Conservation (phyloP, 2,329 filamentous ascomycete genomes). For the Fusarium luffae region DNA sequence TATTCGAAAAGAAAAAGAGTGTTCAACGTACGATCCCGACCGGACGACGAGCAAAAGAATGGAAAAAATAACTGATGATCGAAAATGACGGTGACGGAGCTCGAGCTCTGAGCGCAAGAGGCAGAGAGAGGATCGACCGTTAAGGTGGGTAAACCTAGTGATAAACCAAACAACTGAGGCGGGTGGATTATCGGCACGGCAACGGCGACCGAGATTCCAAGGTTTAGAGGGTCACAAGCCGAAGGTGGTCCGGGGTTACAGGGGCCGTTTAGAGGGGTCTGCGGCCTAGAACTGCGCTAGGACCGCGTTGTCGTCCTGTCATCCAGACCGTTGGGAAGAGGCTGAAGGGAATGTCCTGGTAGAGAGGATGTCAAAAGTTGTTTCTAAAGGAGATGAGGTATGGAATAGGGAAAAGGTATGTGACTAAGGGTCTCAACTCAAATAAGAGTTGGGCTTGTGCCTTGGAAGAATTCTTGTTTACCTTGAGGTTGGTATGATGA, state of each 20-base stretch:
- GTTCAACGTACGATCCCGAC: constrained; percentile 6
- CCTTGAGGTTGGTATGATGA: background rate
- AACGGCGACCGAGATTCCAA: constrained; percentile 26
- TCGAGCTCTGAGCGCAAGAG: constrained; percentile 6
- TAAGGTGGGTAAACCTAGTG: background rate
- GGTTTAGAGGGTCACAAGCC: constrained; percentile 24
- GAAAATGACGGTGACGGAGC: constrained; percentile 10
- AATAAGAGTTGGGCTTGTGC: background rate
- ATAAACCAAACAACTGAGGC: constrained; percentile 16
- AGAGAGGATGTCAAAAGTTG: background rate
- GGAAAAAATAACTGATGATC: constrained; percentile 13
- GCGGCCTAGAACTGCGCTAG: constrained; percentile 19
- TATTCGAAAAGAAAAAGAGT: constrained; percentile 6
- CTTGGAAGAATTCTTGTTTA: background rate
- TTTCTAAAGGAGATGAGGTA: background rate
- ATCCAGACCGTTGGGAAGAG: constrained; percentile 4
- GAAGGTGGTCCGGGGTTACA: constrained; percentile 22
- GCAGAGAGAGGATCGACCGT: constrained; percentile 9
- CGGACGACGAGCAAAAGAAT: constrained; percentile 21
- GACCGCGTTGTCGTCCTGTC: constrained; percentile 1
- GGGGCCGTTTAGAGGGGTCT: constrained; percentile 13
- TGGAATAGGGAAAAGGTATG: background rate
- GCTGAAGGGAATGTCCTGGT: constrained; percentile 12
- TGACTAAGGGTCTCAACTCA: background rate
- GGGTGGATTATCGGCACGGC: constrained; percentile 28